Percentiles rank a stretch among this genome's conserved stretches.
These are phyloP conservation scores for Arachis stenosperma DNA, from an alignment of 306 rosid species.

Conservation along the genomic window DNA sequence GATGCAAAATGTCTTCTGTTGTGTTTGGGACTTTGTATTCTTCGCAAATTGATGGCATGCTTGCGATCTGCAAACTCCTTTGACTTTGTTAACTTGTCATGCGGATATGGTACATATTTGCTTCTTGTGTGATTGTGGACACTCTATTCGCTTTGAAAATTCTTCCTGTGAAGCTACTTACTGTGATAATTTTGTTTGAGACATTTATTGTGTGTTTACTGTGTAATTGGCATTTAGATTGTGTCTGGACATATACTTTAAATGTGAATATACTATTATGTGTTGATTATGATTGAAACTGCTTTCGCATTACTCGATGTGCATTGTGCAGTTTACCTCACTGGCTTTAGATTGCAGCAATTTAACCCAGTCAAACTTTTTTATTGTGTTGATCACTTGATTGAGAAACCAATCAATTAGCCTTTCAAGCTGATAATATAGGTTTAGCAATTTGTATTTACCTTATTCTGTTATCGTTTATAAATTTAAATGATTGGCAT, in stretches of 20 bases:
- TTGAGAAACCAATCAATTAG: background rate
- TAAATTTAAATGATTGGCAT: background rate
- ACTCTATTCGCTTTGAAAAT: background rate
- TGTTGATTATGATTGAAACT: background rate
- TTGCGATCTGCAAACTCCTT: background rate
- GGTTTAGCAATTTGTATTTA: background rate
- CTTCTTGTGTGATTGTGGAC: conserved; percentile 10
- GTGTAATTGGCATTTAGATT: background rate
- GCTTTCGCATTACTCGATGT: background rate
- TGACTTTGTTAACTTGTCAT: background rate
- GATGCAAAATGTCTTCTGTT: too few relatives aligned
- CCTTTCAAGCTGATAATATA: background rate
- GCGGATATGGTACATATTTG: background rate
- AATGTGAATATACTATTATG: background rate
- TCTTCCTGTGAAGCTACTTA: background rate
- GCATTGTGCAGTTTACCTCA: conserved; percentile 1
- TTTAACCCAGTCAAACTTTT: background rate
- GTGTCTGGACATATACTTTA: background rate
- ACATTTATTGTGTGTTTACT: background rate
- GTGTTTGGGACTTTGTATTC: too few relatives aligned
- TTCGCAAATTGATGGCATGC: background rate
- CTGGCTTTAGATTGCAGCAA: background rate
- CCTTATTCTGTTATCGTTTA: background rate
- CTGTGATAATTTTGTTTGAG: background rate
- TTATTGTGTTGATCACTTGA: background rate